Evolutionary conservation across 2,329 filamentous ascomycete species (phyloP).

Genomic region (Epichloe brachyelytri): DNA sequence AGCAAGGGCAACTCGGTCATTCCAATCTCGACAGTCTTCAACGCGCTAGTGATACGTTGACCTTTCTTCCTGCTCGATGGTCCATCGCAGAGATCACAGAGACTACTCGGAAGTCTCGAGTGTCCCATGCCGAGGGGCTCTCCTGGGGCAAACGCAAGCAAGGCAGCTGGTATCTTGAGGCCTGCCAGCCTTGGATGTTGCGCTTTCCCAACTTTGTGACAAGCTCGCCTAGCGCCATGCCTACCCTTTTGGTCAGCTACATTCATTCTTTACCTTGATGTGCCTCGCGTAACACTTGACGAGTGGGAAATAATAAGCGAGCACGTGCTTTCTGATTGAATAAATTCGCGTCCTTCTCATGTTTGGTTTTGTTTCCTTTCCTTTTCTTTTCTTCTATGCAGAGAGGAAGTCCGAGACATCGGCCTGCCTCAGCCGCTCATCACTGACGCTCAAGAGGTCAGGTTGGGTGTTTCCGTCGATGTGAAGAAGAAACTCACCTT

Average conservation of each 20-base stretch:
- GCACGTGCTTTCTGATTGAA: not conserved
- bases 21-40: not conserved
- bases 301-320: not conserved
- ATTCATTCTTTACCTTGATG: constrained; percentile 4
- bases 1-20: not conserved
- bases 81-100: not conserved
- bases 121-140: not conserved
- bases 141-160: no score
- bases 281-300: not conserved
- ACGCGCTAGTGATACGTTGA: not conserved
- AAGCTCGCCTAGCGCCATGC: not conserved
- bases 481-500: no score
- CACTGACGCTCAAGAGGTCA: no score
- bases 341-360: not conserved
- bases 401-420: no score
- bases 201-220: not conserved
- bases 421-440: no score
- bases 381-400: not conserved
- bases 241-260: constrained; percentile 1
- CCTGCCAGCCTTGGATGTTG: not conserved
- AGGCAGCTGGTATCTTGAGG: not conserved
- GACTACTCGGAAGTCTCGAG: not conserved
- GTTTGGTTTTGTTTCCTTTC: not conserved
- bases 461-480: no score
- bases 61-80: not conserved